phyloP scores from a whole-genome alignment of 148 eudicot genomes.

The Chenopodium suecicum region DNA sequence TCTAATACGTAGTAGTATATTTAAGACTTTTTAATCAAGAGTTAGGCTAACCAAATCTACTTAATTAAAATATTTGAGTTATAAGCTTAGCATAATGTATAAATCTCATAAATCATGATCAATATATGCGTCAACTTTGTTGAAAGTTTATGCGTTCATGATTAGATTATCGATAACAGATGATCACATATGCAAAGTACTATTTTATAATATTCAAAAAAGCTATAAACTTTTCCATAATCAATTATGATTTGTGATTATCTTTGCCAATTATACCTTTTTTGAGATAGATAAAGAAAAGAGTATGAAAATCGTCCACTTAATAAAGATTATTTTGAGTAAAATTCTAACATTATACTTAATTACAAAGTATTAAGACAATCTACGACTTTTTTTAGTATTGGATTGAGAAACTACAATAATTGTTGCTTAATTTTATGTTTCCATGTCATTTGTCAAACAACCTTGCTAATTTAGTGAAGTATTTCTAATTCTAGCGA shows the following conservation, averaged over 20 bases:
- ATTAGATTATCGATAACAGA: neutral
- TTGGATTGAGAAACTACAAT: neutral
- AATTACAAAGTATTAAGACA: too few species aligned
- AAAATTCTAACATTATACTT: too few species aligned
- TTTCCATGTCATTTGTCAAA: neutral
- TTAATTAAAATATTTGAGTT: neutral
- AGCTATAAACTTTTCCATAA: too few species aligned
- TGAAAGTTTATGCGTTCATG: neutral
- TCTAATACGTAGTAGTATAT: slow-evolving; percentile 9
- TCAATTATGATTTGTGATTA: too few species aligned
- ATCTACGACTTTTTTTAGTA: too few species aligned
- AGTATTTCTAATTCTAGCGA: slow-evolving; percentile 19
- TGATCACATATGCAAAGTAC: too few species aligned
- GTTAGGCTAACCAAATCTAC: slow-evolving; percentile 29
- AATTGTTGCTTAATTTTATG: neutral
- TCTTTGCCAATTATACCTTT: too few species aligned
- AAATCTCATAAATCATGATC: neutral
- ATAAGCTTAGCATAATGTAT: neutral
- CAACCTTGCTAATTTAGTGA: neutral
- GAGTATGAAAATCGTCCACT: neutral
- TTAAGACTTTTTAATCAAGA: neutral
- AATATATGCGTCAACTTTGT: neutral
- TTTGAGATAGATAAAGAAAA: too few species aligned
- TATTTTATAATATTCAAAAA: too few species aligned
- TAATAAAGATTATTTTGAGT: too few species aligned